Evolutionary conservation across 106 monocot genomes (phyloP), one percentile per base, ranked within the genome.

Genomic region (Triglochin maritima): DNA sequence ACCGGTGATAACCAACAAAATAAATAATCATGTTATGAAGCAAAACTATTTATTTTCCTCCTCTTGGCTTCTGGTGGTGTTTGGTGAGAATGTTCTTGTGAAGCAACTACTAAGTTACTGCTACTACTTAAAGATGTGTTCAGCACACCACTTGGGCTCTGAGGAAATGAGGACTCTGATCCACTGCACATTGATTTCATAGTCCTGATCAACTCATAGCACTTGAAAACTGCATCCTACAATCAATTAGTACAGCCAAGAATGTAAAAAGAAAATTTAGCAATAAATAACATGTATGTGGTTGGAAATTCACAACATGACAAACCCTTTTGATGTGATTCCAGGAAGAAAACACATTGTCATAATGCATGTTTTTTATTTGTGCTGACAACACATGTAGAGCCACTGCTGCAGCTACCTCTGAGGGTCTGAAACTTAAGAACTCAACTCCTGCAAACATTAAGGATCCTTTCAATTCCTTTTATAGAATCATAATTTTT

Each of bases 401-500:
- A 6, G 81, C 81, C 53, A 81, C 77, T 13, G 92, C 85, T 14
- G 85, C 83, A 57, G 92, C 88, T 43, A 92, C 75, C 71, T 92
- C 88, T 12, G 92, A 88, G 56, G 92, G 88, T 49, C 76, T 83
- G 70, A 81, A 88, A 65, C 41, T 71, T 44, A 92, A 62, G 80
- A 85, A 92, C 64, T 83, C 83, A 56, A 71, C 57, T 43, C 66
- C 66, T 66, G 66, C 66, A 66, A 29, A 29, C 29, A 29, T 29
- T 29, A 29, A 29, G 29, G 29, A 1, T 29, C 29, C 29, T 29
- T 29, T 29, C 29, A 29, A 29, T 29, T 29, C 1, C 29, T 0
- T 29, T 29, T 29, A 29, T 29, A 29, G 29, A 29, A 29, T 29
- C 29, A 29, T 29, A 29, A 29, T 29, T 29, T 29, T 29, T 29